Percentiles rank a stretch among this genome's conserved stretches.
These are phyloP conservation scores for Hypericum perforatum DNA, from an alignment of 345 rosid species.

Conservation along the genomic window DNA sequence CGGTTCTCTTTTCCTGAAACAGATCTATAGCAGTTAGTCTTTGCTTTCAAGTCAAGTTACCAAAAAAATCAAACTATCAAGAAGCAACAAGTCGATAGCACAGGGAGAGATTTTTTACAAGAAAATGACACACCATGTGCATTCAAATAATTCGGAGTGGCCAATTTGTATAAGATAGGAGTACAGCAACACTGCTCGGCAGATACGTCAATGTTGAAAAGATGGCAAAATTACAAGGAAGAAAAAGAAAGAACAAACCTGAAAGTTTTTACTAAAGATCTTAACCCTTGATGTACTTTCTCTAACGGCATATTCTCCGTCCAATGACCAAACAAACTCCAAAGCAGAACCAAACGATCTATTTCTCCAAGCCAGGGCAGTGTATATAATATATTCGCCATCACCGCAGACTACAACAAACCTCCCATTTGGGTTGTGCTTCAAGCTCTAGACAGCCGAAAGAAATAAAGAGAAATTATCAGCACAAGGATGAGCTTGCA, in stretches of 20 bases:
- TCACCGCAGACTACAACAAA: slow-evolving; percentile 98
- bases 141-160: too few species aligned
- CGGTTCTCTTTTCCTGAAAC: slow-evolving; percentile 82
- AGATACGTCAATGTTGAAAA: background rate
- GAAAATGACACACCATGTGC: too few species aligned
- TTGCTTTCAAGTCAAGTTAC: too few species aligned
- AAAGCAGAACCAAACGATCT: slow-evolving; percentile 97
- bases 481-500: background rate
- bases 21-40: slow-evolving; percentile 14
- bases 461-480: slow-evolving; percentile 6
- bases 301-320: slow-evolving; percentile 96
- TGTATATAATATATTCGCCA: slow-evolving; percentile 94
- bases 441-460: slow-evolving; percentile 53
- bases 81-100: too few species aligned
- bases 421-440: slow-evolving; percentile 97
- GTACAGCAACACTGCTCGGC: background rate
- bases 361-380: slow-evolving; percentile 99
- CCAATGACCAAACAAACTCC: slow-evolving; percentile 96
- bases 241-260: slow-evolving; percentile 39
- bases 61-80: too few species aligned
- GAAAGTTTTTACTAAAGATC: slow-evolving; percentile 85
- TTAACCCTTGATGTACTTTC: slow-evolving; percentile 94
- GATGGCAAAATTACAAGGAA: background rate
- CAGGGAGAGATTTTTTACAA: too few species aligned
- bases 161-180: too few species aligned